These are phyloP conservation scores for Tulasnella sp. DNA, from an alignment of 768 basidiomycete species.

Conservation along the genomic window DNA sequence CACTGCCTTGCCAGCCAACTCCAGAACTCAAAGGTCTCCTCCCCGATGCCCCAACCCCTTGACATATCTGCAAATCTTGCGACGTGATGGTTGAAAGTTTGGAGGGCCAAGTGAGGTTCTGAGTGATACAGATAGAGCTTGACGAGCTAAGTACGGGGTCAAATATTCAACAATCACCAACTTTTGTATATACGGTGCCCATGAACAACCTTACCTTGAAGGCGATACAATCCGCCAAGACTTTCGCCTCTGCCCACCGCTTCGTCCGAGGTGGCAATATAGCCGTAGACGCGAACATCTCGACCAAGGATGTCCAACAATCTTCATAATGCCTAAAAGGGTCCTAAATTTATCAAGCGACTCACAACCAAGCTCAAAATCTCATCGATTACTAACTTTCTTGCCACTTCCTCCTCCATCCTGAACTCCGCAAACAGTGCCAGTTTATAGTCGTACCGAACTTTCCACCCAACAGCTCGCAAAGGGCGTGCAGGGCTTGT, in stretches of 20 bases:
- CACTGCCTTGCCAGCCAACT: conserved; percentile 91
- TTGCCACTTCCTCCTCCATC: conserved; percentile 81
- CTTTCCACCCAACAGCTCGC: conserved; percentile 84
- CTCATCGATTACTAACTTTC: conserved; percentile 50
- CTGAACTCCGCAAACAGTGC: conserved; percentile 93
- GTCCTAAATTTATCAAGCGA: background rate
- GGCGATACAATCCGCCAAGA: conserved; percentile 86
- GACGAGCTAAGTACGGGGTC: too few species aligned
- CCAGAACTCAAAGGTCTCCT: conserved; percentile 96
- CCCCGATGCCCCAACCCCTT: conserved; percentile 88
- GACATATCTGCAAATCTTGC: conserved; percentile 78
- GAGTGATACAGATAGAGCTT: conserved; percentile 88
- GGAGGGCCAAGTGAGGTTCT: conserved; percentile 68
- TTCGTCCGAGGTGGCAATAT: conserved; percentile 88
- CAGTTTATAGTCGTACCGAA: conserved; percentile 96
- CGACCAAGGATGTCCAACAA: conserved; percentile 68
- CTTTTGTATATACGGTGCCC: background rate
- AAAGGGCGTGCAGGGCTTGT: conserved; percentile 39
- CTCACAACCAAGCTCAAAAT: background rate
- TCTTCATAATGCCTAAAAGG: conserved; percentile 79
- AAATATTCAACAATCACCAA: background rate
- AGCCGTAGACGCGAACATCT: conserved; percentile 82
- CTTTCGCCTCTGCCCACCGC: conserved; percentile 97
- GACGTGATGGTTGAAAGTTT: conserved; percentile 76
- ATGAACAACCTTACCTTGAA: conserved; percentile 50